Evolutionary conservation across 148 eudicot genomes (phyloP).

Genomic region (Cornus kousa): DNA sequence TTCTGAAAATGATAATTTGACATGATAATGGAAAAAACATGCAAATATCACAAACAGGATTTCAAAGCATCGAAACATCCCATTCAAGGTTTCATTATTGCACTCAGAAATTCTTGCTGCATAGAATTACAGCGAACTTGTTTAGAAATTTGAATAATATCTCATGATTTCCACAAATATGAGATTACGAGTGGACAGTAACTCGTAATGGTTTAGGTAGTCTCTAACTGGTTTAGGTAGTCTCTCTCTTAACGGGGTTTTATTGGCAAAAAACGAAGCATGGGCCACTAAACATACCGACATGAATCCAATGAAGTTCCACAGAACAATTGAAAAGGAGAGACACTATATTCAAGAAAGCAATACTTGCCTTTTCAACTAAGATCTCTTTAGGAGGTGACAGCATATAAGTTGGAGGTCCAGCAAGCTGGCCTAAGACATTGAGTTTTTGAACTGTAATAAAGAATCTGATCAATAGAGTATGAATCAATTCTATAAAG

Average conservation of each 20-base stretch:
- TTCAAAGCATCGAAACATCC: background rate
- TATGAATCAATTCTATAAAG: background rate
- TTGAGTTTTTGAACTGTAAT: conserved; percentile 43
- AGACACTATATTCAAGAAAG: background rate
- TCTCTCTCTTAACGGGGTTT: background rate
- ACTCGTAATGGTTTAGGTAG: background rate
- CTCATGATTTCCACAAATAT: background rate
- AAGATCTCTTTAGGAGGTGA: conserved; percentile 67
- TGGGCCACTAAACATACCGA: background rate
- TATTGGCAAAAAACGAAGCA: too few relatives aligned
- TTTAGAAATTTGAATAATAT: background rate
- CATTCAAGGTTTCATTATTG: background rate
- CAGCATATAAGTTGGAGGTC: conserved; percentile 29
- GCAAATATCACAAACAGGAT: background rate
- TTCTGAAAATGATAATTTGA: background rate
- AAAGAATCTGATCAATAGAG: conserved; percentile 9
- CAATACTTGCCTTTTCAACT: conserved; percentile 72
- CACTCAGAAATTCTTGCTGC: background rate
- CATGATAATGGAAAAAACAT: background rate
- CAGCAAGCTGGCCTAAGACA: conserved; percentile 33
- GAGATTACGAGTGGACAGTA: background rate
- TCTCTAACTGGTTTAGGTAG: background rate
- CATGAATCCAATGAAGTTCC: background rate
- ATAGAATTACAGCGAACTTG: background rate
- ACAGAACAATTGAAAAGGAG: background rate